Evolutionary conservation across 768 basidiomycete species (phyloP).

Genomic region (Clavaria fumosa): DNA sequence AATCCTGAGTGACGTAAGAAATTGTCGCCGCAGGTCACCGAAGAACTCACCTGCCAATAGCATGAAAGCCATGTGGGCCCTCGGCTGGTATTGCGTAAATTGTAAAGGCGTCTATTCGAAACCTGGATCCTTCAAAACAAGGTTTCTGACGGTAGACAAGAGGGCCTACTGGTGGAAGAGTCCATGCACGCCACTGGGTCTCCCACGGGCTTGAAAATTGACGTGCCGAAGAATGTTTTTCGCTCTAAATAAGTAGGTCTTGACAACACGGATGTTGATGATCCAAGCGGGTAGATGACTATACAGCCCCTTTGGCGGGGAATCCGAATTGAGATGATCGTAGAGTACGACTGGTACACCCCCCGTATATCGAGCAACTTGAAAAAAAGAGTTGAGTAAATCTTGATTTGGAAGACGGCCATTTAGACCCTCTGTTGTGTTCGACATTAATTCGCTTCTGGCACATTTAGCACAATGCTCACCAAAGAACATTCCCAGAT

Average conservation of each 20-base stretch:
- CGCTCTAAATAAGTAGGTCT: slow-evolving; percentile 40
- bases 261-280: slow-evolving; percentile 28
- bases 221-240: slow-evolving; percentile 58
- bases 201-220: slow-evolving; percentile 61
- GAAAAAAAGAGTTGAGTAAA: slow-evolving; percentile 65
- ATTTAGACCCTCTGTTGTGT: slow-evolving; percentile 74
- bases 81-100: slow-evolving; percentile 74
- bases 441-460: not conserved
- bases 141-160: not conserved
- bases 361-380: slow-evolving; percentile 57
- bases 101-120: slow-evolving; percentile 89
- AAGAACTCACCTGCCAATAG: slow-evolving; percentile 61
- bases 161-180: slow-evolving; percentile 62
- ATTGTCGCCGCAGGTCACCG: not conserved
- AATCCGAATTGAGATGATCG: slow-evolving; percentile 55
- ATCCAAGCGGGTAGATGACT: slow-evolving; percentile 32
- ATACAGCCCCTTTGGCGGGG: too few species aligned
- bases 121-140: slow-evolving; percentile 31
- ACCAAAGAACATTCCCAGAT: slow-evolving; percentile 94
- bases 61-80: slow-evolving; percentile 92
- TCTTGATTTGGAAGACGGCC: slow-evolving; percentile 95
- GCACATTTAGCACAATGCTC: slow-evolving; percentile 23
- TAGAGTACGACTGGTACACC: slow-evolving; percentile 72
- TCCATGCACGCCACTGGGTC: slow-evolving; percentile 78
- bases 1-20: slow-evolving; percentile 30